Evolutionary conservation across 768 basidiomycete species (phyloP).

Genomic region (Multifurca ochricompacta): DNA sequence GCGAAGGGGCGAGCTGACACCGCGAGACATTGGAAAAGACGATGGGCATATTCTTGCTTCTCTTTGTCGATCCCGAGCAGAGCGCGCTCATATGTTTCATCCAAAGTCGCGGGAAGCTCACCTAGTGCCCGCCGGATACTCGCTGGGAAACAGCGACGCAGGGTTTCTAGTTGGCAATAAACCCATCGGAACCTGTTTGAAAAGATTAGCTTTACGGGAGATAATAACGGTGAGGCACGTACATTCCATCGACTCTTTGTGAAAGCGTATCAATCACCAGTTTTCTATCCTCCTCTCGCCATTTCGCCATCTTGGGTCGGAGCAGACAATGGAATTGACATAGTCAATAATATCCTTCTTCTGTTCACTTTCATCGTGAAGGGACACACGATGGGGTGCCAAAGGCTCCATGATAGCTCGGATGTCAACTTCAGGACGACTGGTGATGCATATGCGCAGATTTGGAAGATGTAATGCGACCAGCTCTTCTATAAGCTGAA

Average conservation of each 20-base stretch:
- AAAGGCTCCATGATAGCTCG: neutral
- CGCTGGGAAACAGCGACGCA: too few species aligned
- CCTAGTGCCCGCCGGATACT: neutral
- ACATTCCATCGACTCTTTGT: neutral
- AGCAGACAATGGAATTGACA: neutral
- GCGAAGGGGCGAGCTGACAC: too few species aligned
- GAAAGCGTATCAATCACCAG: neutral
- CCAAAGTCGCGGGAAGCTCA: neutral
- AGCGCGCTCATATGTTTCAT: neutral
- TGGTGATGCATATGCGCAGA: neutral
- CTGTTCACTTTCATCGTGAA: neutral
- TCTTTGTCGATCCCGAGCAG: too few species aligned
- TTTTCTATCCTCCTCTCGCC: neutral
- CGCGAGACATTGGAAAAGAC: too few species aligned
- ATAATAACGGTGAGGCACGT: neutral
- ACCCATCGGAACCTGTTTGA: neutral
- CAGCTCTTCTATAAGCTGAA: too few species aligned
- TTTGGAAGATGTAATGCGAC: neutral
- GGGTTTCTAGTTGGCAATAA: too few species aligned
- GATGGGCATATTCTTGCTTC: too few species aligned
- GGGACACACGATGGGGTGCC: neutral
- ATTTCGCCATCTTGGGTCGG: neutral
- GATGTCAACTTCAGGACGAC: neutral
- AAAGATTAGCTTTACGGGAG: neutral
- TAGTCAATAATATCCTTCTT: neutral